Percentiles rank a stretch among this genome's conserved stretches.
phyloP scores from a whole-genome alignment of 83 land plant species.

The Picea abies region DNA sequence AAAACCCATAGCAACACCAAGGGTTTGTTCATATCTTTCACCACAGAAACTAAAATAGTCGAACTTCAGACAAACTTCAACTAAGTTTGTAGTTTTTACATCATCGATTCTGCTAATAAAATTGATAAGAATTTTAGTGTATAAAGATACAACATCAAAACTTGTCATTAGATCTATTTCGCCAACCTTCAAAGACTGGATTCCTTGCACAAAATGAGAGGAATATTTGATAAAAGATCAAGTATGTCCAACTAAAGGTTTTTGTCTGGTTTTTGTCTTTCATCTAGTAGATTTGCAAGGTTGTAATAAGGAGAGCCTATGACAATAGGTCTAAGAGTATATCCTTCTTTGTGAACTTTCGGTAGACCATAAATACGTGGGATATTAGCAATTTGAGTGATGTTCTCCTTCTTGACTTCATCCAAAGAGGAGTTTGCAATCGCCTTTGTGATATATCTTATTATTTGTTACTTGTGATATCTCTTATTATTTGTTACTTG shows the following conservation, averaged over 20 bases:
- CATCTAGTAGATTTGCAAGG: rapidly evolving
- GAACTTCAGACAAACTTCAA: background rate
- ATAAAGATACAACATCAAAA: background rate
- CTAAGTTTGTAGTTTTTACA: background rate
- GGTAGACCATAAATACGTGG: background rate
- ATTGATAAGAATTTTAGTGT: background rate
- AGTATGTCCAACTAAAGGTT: no score
- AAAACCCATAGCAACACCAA: background rate
- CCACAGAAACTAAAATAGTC: background rate
- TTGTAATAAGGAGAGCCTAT: background rate
- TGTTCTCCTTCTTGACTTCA: background rate
- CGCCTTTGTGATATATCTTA: background rate
- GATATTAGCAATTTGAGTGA: background rate
- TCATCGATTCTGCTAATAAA: background rate
- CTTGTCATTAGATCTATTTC: background rate
- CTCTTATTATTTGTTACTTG: background rate
- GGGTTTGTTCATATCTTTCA: background rate
- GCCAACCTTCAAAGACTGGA: background rate
- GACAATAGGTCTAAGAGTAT: background rate
- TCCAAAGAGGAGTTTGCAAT: background rate
- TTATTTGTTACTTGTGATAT: no score
- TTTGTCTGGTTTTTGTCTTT: no score
- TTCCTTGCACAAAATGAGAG: background rate
- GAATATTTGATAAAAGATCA: background rate
- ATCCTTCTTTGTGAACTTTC: background rate